These are phyloP conservation scores for Pachyrhizus erosus DNA, from an alignment of 306 rosid species.

Conservation along the genomic window DNA sequence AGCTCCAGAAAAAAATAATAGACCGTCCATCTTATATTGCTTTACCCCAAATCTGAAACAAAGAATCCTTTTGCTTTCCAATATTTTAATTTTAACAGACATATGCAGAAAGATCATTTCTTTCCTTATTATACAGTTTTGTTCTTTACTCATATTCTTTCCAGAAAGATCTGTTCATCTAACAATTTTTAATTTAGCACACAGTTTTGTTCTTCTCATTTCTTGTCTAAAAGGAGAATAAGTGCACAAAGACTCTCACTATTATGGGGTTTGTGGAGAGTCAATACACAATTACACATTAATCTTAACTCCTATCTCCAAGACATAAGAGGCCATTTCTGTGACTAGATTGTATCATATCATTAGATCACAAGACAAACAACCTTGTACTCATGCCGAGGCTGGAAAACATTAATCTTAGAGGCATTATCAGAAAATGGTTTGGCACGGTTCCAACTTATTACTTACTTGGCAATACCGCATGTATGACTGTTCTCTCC, in stretches of 20 bases:
- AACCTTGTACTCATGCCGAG: neutral
- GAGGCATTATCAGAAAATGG: neutral
- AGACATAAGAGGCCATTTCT: neutral
- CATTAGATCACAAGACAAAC: neutral
- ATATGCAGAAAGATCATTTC: neutral
- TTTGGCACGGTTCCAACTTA: neutral
- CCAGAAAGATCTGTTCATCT: neutral
- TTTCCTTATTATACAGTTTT: neutral
- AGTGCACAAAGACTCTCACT: neutral
- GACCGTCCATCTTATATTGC: constrained; percentile 18
- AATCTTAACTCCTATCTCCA: neutral
- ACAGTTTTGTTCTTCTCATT: neutral
- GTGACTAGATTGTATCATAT: neutral
- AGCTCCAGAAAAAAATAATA: constrained; percentile 1
- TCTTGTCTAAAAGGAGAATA: neutral
- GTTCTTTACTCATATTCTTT: neutral
- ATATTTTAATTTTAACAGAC: neutral
- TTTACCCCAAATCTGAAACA: constrained; percentile 19
- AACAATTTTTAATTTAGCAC: neutral
- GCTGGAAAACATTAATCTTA: neutral
- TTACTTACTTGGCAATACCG: neutral
- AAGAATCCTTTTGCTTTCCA: neutral
- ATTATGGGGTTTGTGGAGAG: neutral
- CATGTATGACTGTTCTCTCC: neutral
- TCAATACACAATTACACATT: neutral